phyloP scores from a whole-genome alignment of 2,329 filamentous ascomycete species.

The Magnaporthiopsis rhizophila region DNA sequence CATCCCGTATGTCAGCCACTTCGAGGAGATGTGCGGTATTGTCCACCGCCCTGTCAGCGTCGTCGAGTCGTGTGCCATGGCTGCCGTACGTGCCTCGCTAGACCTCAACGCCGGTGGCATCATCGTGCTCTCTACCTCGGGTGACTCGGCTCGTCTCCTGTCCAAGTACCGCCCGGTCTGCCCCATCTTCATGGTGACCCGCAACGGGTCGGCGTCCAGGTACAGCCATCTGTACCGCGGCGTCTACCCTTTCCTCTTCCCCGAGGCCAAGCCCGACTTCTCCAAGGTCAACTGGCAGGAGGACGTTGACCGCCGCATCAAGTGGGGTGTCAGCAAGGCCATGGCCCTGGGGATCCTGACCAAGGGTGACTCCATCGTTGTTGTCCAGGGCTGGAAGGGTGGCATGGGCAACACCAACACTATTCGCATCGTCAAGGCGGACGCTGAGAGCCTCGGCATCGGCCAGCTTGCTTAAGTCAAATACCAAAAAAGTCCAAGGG shows the following conservation, averaged over 20 bases:
- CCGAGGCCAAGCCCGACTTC: conserved; percentile 92
- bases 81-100: conserved; percentile 87
- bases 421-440: conserved; percentile 54
- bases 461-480: conserved; percentile 28
- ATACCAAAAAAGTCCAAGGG: neutral
- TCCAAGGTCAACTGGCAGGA: conserved; percentile 92
- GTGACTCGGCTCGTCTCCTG: conserved; percentile 86
- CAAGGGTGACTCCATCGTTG: conserved; percentile 67
- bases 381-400: conserved; percentile 86
- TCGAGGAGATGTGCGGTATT: conserved; percentile 86
- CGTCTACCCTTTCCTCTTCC: conserved; percentile 95
- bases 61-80: conserved; percentile 93
- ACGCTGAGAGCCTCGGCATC: conserved; percentile 50
- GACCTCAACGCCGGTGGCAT: conserved; percentile 96
- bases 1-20: conserved; percentile 93
- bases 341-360: conserved; percentile 71
- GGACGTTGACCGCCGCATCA: conserved; percentile 94
- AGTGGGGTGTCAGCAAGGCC: conserved; percentile 88
- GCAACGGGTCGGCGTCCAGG: conserved; percentile 73
- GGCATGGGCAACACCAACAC: conserved; percentile 92
- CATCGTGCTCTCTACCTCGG: conserved; percentile 90
- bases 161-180: conserved; percentile 99
- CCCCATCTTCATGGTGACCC: conserved; percentile 98
- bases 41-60: conserved; percentile 77
- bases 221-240: conserved; percentile 95